These are phyloP conservation scores for Striga hermonthica DNA, from an alignment of 305 asterid genomes.

Conservation along the genomic window DNA sequence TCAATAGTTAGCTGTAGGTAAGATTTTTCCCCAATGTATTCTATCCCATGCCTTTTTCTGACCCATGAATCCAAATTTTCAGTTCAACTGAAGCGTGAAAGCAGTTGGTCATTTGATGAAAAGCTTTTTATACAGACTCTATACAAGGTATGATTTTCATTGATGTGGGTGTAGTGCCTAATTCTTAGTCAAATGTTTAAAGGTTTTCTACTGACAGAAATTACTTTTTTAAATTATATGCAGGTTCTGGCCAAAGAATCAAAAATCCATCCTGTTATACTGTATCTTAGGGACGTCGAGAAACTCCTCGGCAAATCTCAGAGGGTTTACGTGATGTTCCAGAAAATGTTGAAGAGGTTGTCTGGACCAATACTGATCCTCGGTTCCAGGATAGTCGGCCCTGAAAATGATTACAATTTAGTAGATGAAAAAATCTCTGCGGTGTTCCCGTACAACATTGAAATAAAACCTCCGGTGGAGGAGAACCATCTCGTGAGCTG, in stretches of 20 bases:
- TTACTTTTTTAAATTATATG: background rate
- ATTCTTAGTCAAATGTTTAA: too few relatives aligned
- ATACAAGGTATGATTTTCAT: slow-evolving; percentile 54
- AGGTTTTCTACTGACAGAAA: too few relatives aligned
- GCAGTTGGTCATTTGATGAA: slow-evolving; percentile 87
- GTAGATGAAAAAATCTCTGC: slow-evolving; percentile 69
- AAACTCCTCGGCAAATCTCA: slow-evolving; percentile 59
- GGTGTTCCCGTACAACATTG: slow-evolving; percentile 75
- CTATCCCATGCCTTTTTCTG: slow-evolving; percentile 10
- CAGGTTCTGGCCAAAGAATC: slow-evolving; percentile 73
- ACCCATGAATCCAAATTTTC: slow-evolving; percentile 29
- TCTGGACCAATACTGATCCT: slow-evolving; percentile 74
- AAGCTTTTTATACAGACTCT: slow-evolving; percentile 70
- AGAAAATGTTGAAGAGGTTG: slow-evolving; percentile 74
- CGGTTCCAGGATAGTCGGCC: slow-evolving; percentile 66
- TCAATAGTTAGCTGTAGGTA: too few relatives aligned
- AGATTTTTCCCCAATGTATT: too few relatives aligned
- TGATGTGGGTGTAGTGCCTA: background rate
- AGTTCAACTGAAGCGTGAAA: slow-evolving; percentile 59
- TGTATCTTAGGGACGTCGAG: slow-evolving; percentile 82
- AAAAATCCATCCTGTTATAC: slow-evolving; percentile 55
- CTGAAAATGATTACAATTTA: slow-evolving; percentile 47
- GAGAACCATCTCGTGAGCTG: slow-evolving; percentile 74
- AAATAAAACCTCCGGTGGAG: slow-evolving; percentile 80
- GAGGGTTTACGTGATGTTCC: slow-evolving; percentile 57